These are phyloP conservation scores for Nitzschia sp. DNA, from an alignment of 108 stramenopile species.

Conservation along the genomic window DNA sequence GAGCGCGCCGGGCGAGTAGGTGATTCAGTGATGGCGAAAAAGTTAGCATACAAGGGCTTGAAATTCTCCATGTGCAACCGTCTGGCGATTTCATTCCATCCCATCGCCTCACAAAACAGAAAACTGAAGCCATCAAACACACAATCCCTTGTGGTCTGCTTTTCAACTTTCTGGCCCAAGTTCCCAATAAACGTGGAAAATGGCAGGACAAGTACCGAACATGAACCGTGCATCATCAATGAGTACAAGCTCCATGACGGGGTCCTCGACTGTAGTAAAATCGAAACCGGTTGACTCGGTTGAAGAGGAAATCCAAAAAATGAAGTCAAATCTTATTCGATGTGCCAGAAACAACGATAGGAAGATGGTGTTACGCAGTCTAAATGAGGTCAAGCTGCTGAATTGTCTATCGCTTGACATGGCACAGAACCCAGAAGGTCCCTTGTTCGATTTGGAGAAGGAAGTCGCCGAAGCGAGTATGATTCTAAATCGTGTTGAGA, in stretches of 20 bases:
- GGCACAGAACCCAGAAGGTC: constrained; percentile 3
- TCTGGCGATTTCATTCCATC: too few species aligned
- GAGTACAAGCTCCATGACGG: background rate
- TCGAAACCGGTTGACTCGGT: background rate
- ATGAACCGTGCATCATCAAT: background rate
- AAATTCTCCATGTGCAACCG: too few species aligned
- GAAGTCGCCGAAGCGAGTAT: constrained; percentile 47
- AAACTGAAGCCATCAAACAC: too few species aligned
- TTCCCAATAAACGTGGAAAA: too few species aligned
- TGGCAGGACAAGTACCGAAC: too few species aligned
- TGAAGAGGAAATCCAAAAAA: constrained; percentile 31
- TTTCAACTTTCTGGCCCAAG: too few species aligned
- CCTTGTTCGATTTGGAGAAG: constrained; percentile 58
- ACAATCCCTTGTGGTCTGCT: too few species aligned
- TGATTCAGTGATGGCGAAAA: too few species aligned
- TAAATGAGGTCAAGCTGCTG: constrained; percentile 38
- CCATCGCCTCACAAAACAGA: too few species aligned
- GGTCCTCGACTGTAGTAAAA: too few species aligned
- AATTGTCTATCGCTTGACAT: constrained; percentile 36
- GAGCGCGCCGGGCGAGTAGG: too few species aligned
- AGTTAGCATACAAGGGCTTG: too few species aligned
- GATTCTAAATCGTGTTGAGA: constrained; percentile 57
- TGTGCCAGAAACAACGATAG: constrained; percentile 51
- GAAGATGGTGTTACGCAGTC: constrained; percentile 45
- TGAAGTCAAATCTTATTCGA: constrained; percentile 33